Percentiles rank a stretch among this genome's conserved stretches.
phyloP scores from a whole-genome alignment of 2,329 filamentous ascomycete species.

The Trichoderma afroharzianum region DNA sequence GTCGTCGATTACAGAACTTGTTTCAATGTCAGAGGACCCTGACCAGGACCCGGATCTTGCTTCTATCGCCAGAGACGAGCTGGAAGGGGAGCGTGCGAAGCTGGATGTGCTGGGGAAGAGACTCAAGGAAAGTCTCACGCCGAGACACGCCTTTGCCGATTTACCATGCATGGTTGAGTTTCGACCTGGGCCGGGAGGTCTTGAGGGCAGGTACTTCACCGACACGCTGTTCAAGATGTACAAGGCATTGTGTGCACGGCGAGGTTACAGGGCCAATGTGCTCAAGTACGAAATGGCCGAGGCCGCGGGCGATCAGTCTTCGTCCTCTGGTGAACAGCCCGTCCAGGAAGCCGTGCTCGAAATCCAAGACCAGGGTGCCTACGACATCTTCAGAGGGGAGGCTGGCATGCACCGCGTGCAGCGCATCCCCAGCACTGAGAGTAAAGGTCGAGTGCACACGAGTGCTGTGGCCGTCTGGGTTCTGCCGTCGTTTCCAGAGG shows the following conservation, averaged over 20 bases:
- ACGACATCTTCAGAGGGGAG: conserved; percentile 78
- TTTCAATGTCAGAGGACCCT: conserved; percentile 41
- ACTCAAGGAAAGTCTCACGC: conserved; percentile 75
- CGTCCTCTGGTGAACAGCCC: conserved; percentile 59
- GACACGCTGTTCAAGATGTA: conserved; percentile 91
- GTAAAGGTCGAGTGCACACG: conserved; percentile 87
- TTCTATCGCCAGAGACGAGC: conserved; percentile 75
- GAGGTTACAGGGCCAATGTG: conserved; percentile 62
- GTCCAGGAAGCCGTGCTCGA: conserved; percentile 87
- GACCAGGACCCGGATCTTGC: conserved; percentile 66
- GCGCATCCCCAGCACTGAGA: conserved; percentile 86
- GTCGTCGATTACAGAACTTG: conserved; percentile 52
- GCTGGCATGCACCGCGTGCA: conserved; percentile 95
- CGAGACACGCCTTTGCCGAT: conserved; percentile 83
- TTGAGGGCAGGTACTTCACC: conserved; percentile 88
- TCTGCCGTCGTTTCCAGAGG: conserved; percentile 72
- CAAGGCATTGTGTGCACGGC: conserved; percentile 67
- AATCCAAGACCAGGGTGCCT: conserved; percentile 71
- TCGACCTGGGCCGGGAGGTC: conserved; percentile 83
- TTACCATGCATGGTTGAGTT: conserved; percentile 91
- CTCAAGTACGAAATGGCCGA: conserved; percentile 80
- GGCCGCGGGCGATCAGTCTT: conserved; percentile 51
- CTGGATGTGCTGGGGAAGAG: conserved; percentile 62
- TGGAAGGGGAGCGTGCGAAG: conserved; percentile 59
- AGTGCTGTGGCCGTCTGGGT: conserved; percentile 91